Evolutionary conservation across 345 rosid species (phyloP), one percentile per base, ranked within the genome.

Genomic region (Melastoma malabathricum): DNA sequence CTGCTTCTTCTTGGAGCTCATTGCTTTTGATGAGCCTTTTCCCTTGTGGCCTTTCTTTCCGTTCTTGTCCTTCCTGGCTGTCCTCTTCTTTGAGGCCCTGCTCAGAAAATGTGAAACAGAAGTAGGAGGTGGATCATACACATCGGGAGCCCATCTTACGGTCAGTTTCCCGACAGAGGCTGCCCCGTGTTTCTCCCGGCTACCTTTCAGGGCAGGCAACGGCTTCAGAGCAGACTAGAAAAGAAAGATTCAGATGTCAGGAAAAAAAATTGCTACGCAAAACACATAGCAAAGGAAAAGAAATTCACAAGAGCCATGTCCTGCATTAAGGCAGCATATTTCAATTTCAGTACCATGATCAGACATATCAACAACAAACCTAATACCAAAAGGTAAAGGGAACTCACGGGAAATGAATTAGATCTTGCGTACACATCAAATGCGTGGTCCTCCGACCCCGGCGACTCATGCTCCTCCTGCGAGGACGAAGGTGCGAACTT

Each of bases 121-220:
- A 6, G 89, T 72, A 10, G 97, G 97, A 43, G 64, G 69, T 13
- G 98, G 98, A 64, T 92, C 98, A 55, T 84, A 82, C 47, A 92
- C 96, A 23, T 92, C 95, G 23, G 77, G 73, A 3, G 97, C 90
- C 98, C 97, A 92, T 57, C 74, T 65, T 50, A 92, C 89, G 17
- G 41, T 65, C 39, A 76, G 61, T 55, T 72, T 73, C 67, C 41
- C 62, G 3, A 76, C 70, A 22, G 78, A 22, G 25, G 25, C 19
- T 41, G 57, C 64, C 10, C 81, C 89, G 52, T 48, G 61, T 61
- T 79, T 84, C 64, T 80, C 87, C 4, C 94, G 82, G 62, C 88
- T 73, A 10, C 97, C 98, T 73, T 87, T 92, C 58, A 87, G 59
- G 44, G 97, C 95, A 34, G 98, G 76, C 25, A 74, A 69, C 60